Evolutionary conservation across 2,329 filamentous ascomycete species (phyloP), one percentile per base, ranked within the genome.

Genomic region (Scedosporium minutisporum): DNA sequence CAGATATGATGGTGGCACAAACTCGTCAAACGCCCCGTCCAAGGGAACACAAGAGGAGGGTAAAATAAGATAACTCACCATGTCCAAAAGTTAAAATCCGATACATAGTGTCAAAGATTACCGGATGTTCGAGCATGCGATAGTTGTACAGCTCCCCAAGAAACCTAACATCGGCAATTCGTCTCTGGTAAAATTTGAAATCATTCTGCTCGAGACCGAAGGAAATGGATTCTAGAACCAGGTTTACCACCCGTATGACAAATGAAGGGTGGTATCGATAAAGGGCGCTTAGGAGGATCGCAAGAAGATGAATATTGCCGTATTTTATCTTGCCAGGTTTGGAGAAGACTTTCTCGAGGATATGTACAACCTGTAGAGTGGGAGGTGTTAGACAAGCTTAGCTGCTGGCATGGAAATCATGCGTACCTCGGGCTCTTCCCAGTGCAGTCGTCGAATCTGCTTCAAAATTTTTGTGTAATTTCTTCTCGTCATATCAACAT

Each of bases 241-340:
- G 92, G 72, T 99, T 95, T 65, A 99, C 91, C 58, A 97, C 87
- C n/a, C 85, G 85, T 63, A 96, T 89, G 18, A 93, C 90, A 70
- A 99, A 99, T 10, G 88, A 87, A 63, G 93, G 90, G 67, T 99
- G 95, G 69, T 97, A 96, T 14, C 93, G 87, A 71, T 96, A 93
- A 51, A 99, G 81, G 1, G 92, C 91, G 65, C 91, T 90, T 46
- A 96, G 84, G 27, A 97, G 85, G 63, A 96, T 93, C 2, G 93
- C 92, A 60, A 99, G 83, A 60, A 97, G 84, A 73, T 97, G 91
- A 66, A 99, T 91, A 71, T 96, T 97, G 70, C 93, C 93, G 75
- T 96, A 99, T 74, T 96, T 97, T 75, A 99, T 91, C 77, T 97
- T 97, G 57, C 90, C 91, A 12, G 96, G 95, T 72, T 96, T 97